phyloP scores from a whole-genome alignment of 495 filamentous ascomycete genomes.

The Aspergillus haitiensis region DNA sequence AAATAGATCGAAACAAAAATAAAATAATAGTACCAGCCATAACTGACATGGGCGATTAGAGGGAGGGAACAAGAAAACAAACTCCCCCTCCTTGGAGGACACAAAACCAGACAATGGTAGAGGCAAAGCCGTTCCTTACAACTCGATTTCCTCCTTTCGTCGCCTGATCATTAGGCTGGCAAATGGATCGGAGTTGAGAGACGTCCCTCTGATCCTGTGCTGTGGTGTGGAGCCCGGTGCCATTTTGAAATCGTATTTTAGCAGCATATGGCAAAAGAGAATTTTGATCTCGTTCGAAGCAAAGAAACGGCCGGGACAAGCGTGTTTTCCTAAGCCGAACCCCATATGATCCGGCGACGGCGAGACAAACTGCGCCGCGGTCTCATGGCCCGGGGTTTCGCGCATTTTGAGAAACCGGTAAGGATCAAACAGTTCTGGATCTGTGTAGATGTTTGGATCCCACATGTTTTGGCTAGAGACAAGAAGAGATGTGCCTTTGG shows the following conservation, averaged over 20 bases:
- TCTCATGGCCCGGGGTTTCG: conserved; percentile 32
- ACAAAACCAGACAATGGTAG: no score
- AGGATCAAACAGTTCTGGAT: conserved; percentile 43
- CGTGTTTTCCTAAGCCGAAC: conserved; percentile 51
- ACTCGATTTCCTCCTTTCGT: conserved; percentile 12
- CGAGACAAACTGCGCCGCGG: conserved; percentile 36
- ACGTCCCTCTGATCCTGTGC: neutral
- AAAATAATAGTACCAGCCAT: no score
- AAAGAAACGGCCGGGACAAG: conserved; percentile 54
- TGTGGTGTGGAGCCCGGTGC: neutral
- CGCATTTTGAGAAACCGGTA: conserved; percentile 41
- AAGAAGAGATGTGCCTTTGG: conserved; percentile 26
- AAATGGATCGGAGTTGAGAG: neutral
- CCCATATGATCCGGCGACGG: conserved; percentile 38
- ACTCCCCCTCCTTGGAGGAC: no score
- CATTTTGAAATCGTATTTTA: conserved; percentile 49
- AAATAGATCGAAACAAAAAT: no score
- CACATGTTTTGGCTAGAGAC: conserved; percentile 30
- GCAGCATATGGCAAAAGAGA: conserved; percentile 36
- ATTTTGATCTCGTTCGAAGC: conserved; percentile 47
- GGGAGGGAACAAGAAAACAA: no score
- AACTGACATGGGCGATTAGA: no score
- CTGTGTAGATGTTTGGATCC: conserved; percentile 39
- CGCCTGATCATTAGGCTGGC: conserved; percentile 9
- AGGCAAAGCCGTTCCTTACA: neutral